Evolutionary conservation across 495 filamentous ascomycete species (phyloP).

Genomic region (Daldinia grandis): DNA sequence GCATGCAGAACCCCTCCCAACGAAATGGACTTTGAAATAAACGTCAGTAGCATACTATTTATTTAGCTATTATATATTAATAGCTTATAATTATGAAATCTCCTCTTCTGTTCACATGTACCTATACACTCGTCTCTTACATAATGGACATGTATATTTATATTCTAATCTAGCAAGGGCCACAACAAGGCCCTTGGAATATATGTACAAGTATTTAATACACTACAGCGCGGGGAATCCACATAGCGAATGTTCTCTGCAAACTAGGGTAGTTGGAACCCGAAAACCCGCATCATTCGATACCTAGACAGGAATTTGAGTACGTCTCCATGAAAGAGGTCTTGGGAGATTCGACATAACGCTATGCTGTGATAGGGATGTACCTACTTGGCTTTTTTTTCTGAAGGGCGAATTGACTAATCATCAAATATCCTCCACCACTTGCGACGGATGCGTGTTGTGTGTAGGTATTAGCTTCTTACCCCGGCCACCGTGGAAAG

Average conservation of each 20-base stretch:
- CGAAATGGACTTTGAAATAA: neutral
- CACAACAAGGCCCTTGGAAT: constrained; percentile 3
- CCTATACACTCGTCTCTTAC: neutral
- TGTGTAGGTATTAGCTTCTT: neutral
- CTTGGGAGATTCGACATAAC: constrained; percentile 12
- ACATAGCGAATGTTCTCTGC: neutral
- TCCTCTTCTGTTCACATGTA: neutral
- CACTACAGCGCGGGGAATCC: constrained; percentile 1
- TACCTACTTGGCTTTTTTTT: neutral
- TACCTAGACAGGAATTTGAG: neutral
- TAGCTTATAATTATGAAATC: neutral
- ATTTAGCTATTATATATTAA: neutral
- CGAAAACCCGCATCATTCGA: neutral
- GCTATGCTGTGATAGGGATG: constrained; percentile 8
- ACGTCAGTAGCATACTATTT: too few species aligned
- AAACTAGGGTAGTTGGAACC: constrained; percentile 4
- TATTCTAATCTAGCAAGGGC: neutral
- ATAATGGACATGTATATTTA: neutral
- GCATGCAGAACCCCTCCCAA: neutral
- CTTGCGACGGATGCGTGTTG: constrained; percentile 9
- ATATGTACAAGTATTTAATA: constrained; percentile 1
- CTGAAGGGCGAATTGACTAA: constrained; percentile 24
- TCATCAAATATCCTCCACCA: constrained; percentile 13
- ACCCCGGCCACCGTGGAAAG: constrained; percentile 14
- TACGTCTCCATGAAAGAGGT: neutral